Base-by-base conservation (phyloP, 1,139 yeast species). In the Blastobotrys indianensis region DNA sequence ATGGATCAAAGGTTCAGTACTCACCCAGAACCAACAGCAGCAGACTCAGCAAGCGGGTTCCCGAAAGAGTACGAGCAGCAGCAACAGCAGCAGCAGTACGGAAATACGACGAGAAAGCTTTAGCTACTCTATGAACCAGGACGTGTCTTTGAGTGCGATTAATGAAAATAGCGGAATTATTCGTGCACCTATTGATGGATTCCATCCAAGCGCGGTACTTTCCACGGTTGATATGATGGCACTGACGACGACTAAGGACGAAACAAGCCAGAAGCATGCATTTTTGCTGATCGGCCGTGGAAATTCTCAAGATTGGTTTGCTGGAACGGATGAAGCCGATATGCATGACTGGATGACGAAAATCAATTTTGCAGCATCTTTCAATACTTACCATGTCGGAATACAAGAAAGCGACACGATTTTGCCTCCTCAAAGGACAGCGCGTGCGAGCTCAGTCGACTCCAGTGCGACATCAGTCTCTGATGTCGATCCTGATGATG, bases 351-450 rank as follows among this genome's bases (percentile, higher is more conserved):
- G 87, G 87, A 69, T 79, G 41, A 67, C 67, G 36, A 64, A 75
- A 11, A 76, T 81, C 53, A 80, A 81, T 53, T 70, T 73, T 51
- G 66, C 79, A 10, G 75, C 82, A 1, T 72, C 83, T 0, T 62
- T 77, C 41, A 73, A 72, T 38, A 69, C 75, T 2, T 70, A 77
- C 50, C 63, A 62, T 33, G 50, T 55, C n/a, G 59, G 60, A 5
- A 56, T 56, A 15, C 58, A 57, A 39, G 59, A 54, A 13, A 20
- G 25, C 7, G 25, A 20, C 25, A 20, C 25, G 25, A 20, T 20
- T 7, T 7, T 20, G 25, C 25, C 25, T 20, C 25, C 25, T 7
- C 25, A 4, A 20, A 20, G 25, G 25, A 20, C 25, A 20, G 7
- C 7, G 25, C 25, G 6, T 4, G 25, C 7, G 25, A 20, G 25